Evolutionary conservation across 2,329 filamentous ascomycete species (phyloP), one percentile per base, ranked within the genome.

Genomic region (Ascochyta pisi): DNA sequence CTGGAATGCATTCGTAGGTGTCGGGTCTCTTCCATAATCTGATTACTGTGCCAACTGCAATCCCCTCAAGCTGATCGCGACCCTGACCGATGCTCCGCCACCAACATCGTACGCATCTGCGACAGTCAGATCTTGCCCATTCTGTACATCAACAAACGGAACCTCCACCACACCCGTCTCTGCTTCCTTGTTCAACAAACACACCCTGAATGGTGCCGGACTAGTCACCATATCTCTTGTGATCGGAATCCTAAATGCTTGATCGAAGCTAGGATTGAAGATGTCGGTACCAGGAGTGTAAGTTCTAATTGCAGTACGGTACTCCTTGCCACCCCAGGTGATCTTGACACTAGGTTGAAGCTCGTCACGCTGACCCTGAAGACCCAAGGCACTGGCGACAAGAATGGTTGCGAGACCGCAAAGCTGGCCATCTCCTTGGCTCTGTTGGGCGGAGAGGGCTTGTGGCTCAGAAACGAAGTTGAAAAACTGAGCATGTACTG

Each of bases 221-320:
- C 61, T 70, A 6, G 51, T 54, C 22, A 73, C 5, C 61, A 72
- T 58, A 13, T 67, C 71, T 15, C 67, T 66, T 4, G 73, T 78
- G 6, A 82, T 50, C 0, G 79, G 78, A 40, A 82, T 73, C 7
- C 67, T 68, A 67, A 82, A 82, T 0, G 76, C 74, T 61, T 78
- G 74, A 54, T 82, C 79, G 49, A 81, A 82, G 2, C 74, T 69
- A 2, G 80, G 80, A 62, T 81, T 82, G 69, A 78, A 79, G 58
- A 82, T 80, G 45, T 82, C 80, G 3, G 66, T 75, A 2, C 80
- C 80, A 0, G 79, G 78, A 2, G 69, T 72, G 63, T 82, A 80
- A 0, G 72, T 66, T 68, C 79, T 78, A 50, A 73, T 67, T 1
- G 71, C 75, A 0, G 80, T 82, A 46, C 65, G 68, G 71, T 79